phyloP scores from a whole-genome alignment of 2,329 filamentous ascomycete species.

The Clonostachys chloroleuca region DNA sequence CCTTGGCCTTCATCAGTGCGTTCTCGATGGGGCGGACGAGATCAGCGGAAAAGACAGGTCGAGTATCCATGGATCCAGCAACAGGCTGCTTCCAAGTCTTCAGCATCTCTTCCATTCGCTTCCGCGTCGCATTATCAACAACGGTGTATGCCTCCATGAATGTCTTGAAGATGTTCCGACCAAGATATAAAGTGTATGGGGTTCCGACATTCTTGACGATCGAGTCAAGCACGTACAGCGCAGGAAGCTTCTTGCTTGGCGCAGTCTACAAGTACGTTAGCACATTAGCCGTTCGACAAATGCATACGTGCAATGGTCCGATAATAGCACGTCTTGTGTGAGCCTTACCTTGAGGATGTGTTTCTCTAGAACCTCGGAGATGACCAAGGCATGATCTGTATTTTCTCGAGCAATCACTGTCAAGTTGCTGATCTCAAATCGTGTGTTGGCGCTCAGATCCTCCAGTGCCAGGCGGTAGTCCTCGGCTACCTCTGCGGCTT shows the following conservation, averaged over 20 bases:
- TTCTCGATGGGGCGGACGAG: slow-evolving; percentile 90
- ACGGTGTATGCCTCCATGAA: slow-evolving; percentile 96
- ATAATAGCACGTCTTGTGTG: slow-evolving; percentile 3
- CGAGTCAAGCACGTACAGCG: slow-evolving; percentile 96
- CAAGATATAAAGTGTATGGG: slow-evolving; percentile 93
- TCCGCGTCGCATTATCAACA: slow-evolving; percentile 76
- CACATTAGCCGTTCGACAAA: slow-evolving; percentile 1
- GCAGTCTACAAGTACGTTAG: slow-evolving; percentile 62
- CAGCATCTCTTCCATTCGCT: slow-evolving; percentile 95
- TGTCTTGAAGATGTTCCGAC: slow-evolving; percentile 84
- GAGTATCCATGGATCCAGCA: slow-evolving; percentile 86
- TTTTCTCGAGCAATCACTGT: slow-evolving; percentile 98
- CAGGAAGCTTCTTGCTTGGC: slow-evolving; percentile 84
- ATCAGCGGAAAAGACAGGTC: slow-evolving; percentile 85
- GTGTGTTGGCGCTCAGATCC: slow-evolving; percentile 85
- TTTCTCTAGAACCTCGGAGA: slow-evolving; percentile 83
- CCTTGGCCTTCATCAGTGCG: slow-evolving; percentile 78
- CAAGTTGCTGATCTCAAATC: slow-evolving; percentile 94
- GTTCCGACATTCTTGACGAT: slow-evolving; percentile 99
- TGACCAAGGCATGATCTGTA: slow-evolving; percentile 90
- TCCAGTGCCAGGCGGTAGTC: slow-evolving; percentile 93
- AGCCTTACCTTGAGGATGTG: slow-evolving; percentile 88
- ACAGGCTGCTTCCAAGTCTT: slow-evolving; percentile 98
- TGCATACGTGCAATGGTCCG: background rate
- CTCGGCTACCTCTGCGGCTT: slow-evolving; percentile 81